These are phyloP conservation scores for Ogataea pilisensis DNA, from an alignment of 805 yeast genomes.

Conservation along the genomic window DNA sequence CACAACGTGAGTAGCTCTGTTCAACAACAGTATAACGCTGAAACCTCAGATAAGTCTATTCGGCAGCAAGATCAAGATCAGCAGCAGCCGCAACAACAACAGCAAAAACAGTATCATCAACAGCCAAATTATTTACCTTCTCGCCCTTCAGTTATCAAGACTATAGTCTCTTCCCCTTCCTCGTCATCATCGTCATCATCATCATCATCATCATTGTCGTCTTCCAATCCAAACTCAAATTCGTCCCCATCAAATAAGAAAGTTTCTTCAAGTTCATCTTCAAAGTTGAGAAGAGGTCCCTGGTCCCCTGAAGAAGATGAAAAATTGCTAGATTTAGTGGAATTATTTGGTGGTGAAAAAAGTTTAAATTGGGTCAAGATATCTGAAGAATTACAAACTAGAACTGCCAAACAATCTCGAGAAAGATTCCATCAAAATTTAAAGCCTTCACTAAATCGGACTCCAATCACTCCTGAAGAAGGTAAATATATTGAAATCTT, in stretches of 20 bases:
- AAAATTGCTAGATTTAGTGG: slow-evolving; percentile 63
- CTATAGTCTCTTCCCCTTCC: too few relatives aligned
- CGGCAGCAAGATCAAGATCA: not conserved
- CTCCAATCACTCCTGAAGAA: slow-evolving; percentile 82
- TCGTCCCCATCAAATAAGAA: not conserved
- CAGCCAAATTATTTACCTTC: not conserved
- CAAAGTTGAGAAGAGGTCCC: slow-evolving; percentile 61
- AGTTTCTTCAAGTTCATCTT: not conserved
- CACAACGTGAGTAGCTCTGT: not conserved
- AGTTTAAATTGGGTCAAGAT: slow-evolving; percentile 77
- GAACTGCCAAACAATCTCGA: slow-evolving; percentile 89
- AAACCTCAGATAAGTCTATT: not conserved
- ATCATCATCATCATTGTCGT: not conserved
- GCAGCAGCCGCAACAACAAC: not conserved
- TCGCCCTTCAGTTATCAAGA: not conserved
- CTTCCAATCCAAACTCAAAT: not conserved
- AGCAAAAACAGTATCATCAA: not conserved
- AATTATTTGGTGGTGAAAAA: slow-evolving; percentile 63
- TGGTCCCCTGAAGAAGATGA: slow-evolving; percentile 88
- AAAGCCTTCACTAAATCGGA: slow-evolving; percentile 75
- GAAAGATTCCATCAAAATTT: slow-evolving; percentile 90
- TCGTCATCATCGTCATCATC: not conserved
- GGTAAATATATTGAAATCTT: slow-evolving; percentile 76
- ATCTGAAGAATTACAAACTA: slow-evolving; percentile 62
- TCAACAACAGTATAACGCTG: not conserved